Evolutionary conservation across 2,329 filamentous ascomycete species (phyloP).

Genomic region (Xylaria sp.): DNA sequence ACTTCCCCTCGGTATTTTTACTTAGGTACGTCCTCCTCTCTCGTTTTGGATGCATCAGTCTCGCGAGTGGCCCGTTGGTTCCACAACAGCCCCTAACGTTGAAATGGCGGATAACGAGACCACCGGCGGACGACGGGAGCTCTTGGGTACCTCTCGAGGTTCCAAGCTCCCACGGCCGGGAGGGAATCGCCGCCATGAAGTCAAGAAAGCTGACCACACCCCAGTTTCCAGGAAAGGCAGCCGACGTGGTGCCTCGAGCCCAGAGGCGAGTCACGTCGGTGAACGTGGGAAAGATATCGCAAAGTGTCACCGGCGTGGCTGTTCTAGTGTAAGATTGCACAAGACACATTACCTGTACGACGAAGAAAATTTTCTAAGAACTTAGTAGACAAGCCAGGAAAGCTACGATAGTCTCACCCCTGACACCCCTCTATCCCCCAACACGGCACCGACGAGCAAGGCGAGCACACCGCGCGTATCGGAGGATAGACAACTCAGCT

Average conservation of each 20-base stretch:
- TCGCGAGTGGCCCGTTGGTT: too few species aligned
- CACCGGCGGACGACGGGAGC: slow-evolving; percentile 24
- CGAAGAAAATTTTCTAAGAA: slow-evolving; percentile 15
- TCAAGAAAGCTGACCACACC: slow-evolving; percentile 34
- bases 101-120: slow-evolving; percentile 36
- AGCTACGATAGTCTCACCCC: slow-evolving; percentile 36
- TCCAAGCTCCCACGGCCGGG: slow-evolving; percentile 39
- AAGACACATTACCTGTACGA: not conserved
- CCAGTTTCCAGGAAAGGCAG: slow-evolving; percentile 36
- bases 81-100: slow-evolving; percentile 17
- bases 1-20: slow-evolving; percentile 34
- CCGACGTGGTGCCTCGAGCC: slow-evolving; percentile 20
- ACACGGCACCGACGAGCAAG: slow-evolving; percentile 7
- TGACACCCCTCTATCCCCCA: slow-evolving; percentile 23
- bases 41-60: not conserved
- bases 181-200: slow-evolving; percentile 26
- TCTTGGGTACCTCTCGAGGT: slow-evolving; percentile 20
- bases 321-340: slow-evolving; percentile 37
- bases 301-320: slow-evolving; percentile 31
- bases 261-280: slow-evolving; percentile 25
- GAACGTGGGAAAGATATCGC: slow-evolving; percentile 16
- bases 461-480: slow-evolving; percentile 25
- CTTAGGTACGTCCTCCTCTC: slow-evolving; percentile 40
- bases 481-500: slow-evolving; percentile 23
- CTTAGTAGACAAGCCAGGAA: slow-evolving; percentile 40